Conservation (phyloP, 352 stramenopile genomes). For the Globisporangium paddicum region DNA sequence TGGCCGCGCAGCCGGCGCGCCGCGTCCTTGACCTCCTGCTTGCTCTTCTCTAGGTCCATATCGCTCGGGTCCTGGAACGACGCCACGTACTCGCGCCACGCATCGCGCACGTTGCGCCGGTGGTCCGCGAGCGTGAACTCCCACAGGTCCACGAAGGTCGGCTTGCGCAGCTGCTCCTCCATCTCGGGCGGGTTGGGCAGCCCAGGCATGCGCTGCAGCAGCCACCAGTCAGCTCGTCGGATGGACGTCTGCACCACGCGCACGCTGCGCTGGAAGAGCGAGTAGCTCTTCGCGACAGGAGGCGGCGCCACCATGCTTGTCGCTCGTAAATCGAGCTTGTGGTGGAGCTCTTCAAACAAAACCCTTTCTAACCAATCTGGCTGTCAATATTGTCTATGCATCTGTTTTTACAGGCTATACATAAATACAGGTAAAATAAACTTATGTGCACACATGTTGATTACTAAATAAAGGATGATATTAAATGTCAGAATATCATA, state of each 20-base stretch:
- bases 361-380: not conserved
- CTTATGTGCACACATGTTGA: too few relatives aligned
- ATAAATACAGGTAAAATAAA: too few relatives aligned
- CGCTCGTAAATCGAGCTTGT: too few relatives aligned
- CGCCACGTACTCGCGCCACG: conserved; percentile 70
- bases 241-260: conserved; percentile 64
- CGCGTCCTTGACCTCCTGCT: conserved; percentile 51
- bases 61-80: conserved; percentile 54
- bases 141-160: conserved; percentile 72
- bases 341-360: not conserved
- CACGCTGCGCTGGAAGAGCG: conserved; percentile 71
- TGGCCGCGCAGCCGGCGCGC: conserved; percentile 43
- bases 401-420: not conserved
- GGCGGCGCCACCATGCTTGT: conserved; percentile 1
- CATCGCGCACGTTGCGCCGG: conserved; percentile 44
- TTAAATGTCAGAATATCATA: not conserved
- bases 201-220: conserved; percentile 54
- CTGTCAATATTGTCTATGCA: not conserved
- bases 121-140: conserved; percentile 74
- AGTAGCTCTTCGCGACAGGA: conserved; percentile 50
- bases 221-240: conserved; percentile 41
- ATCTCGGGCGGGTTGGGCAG: conserved; percentile 69
- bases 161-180: conserved; percentile 31
- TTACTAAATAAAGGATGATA: not conserved
- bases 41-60: conserved; percentile 56